Evolutionary conservation across 2,329 filamentous ascomycete species (phyloP), one percentile per base, ranked within the genome.

Genomic region (Fusarium oxysporum): DNA sequence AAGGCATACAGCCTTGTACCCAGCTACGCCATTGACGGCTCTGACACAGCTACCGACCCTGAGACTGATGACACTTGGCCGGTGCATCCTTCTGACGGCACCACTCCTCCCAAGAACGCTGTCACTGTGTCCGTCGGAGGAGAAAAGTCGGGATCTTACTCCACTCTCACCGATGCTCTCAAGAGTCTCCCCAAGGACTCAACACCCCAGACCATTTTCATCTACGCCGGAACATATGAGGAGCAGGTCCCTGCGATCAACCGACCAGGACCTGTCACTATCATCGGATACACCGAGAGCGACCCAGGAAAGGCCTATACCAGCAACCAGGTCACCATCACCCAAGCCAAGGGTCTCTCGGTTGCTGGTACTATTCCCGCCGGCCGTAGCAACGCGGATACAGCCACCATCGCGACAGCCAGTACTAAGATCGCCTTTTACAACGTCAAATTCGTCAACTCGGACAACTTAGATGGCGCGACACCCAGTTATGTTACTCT

Each of bases 281-380:
- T 87, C 25, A 76, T 83, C 11, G 85, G 84, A n/a, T 77, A 88
- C 5, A 68, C 62, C 1, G 75, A 77, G 74, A 91, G 90, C 0
- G 79, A 80, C 16, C 76, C 78, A 0, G 61, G 73, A 23, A 70
- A 79, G 2, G 81, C 81, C 16, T 92, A 91, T 76, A 72, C 81
- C 3, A 80, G 79, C 65, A 92, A 92, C 81, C 82, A 84, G 38
- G 91, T 91, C 21, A 91, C 84, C 67, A 83, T 87, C 41, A 59
- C 62, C 32, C 75, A 23, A 68, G 71, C 54, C 2, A 75, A 76
- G 30, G 60, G 69, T 19, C 73, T 74, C 4, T 65, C 63, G 5
- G 60, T 62, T 16, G 72, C 73, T 0, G 77, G 77, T 6, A 75
- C 77, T 0, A 79, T 80, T 32, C 70, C 71, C 7, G 71, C 77